phyloP scores from a whole-genome alignment of 108 stramenopile genomes.

The Conticribra guillardii region DNA sequence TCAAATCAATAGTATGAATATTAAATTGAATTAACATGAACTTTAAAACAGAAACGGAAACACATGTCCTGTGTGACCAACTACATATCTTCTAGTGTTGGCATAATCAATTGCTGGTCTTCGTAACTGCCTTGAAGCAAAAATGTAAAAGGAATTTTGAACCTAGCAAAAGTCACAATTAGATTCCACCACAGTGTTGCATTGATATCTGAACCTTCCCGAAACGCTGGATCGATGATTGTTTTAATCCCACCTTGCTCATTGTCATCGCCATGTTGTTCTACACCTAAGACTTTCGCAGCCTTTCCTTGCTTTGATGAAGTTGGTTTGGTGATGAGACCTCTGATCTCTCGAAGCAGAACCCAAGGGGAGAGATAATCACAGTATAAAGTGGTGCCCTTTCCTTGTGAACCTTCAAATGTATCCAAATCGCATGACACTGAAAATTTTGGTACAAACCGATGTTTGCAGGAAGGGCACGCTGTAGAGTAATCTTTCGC shows the following conservation, averaged over 20 bases:
- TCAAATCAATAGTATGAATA: no score
- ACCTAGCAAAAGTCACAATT: slow-evolving; percentile 72
- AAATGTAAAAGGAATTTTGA: slow-evolving; percentile 79
- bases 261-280: neutral
- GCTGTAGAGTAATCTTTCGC: slow-evolving; percentile 71
- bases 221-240: slow-evolving; percentile 76
- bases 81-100: slow-evolving; percentile 22
- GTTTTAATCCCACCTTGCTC: slow-evolving; percentile 44
- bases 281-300: slow-evolving; percentile 32
- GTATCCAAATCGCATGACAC: slow-evolving; percentile 61
- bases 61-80: no score
- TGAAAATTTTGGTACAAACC: slow-evolving; percentile 82
- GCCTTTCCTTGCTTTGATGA: slow-evolving; percentile 24
- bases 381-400: slow-evolving; percentile 77
- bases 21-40: no score
- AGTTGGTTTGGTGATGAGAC: slow-evolving; percentile 37
- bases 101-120: slow-evolving; percentile 59
- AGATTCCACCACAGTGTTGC: slow-evolving; percentile 90
- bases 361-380: slow-evolving; percentile 92
- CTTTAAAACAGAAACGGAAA: no score
- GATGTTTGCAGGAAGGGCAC: slow-evolving; percentile 76
- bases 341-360: slow-evolving; percentile 71
- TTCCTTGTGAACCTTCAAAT: slow-evolving; percentile 83
- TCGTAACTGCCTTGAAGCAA: slow-evolving; percentile 84
- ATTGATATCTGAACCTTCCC: slow-evolving; percentile 64